Percentiles rank a stretch among this genome's conserved stretches.
phyloP scores from a whole-genome alignment of 1,139 yeast genomes.

The Yamadazyma triangularis region DNA sequence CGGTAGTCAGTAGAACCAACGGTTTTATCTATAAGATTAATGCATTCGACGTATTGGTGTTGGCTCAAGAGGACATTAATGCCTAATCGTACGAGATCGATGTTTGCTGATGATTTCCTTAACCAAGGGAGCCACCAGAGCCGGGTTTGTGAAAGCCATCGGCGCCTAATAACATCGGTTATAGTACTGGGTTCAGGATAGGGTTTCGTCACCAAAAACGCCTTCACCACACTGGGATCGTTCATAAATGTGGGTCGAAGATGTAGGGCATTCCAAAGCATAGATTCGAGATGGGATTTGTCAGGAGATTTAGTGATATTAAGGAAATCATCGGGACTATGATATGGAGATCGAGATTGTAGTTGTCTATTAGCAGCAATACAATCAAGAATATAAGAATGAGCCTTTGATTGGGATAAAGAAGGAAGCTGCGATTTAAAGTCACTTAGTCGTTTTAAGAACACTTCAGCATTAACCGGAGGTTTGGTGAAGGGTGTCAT shows the following conservation, averaged over 20 bases:
- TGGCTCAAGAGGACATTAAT: too few relatives aligned
- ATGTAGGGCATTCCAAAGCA: slow-evolving; percentile 2
- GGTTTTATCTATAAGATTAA: neutral
- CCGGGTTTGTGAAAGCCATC: too few relatives aligned
- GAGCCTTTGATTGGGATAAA: slow-evolving; percentile 2
- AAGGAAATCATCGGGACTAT: slow-evolving; percentile 8
- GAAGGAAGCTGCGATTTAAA: slow-evolving; percentile 3
- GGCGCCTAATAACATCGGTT: too few relatives aligned
- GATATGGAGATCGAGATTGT: slow-evolving; percentile 9
- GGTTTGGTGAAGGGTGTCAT: slow-evolving; percentile 16
- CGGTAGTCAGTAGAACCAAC: neutral
- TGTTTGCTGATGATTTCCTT: too few relatives aligned
- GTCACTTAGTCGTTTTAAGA: slow-evolving; percentile 13
- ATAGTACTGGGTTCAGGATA: slow-evolving; percentile 24
- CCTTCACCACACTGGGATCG: slow-evolving; percentile 5
- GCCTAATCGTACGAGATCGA: too few relatives aligned
- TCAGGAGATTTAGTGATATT: slow-evolving; percentile 9
- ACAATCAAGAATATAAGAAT: slow-evolving; percentile 22
- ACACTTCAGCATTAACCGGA: slow-evolving; percentile 28
- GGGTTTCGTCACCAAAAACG: slow-evolving; percentile 14
- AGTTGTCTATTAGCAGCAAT: slow-evolving; percentile 21
- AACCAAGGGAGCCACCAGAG: too few relatives aligned
- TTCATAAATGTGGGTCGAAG: neutral
- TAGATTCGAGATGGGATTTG: slow-evolving; percentile 15
- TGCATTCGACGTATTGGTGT: too few relatives aligned